phyloP scores from a whole-genome alignment of 306 rosid genomes.

The Fragaria vesca region DNA sequence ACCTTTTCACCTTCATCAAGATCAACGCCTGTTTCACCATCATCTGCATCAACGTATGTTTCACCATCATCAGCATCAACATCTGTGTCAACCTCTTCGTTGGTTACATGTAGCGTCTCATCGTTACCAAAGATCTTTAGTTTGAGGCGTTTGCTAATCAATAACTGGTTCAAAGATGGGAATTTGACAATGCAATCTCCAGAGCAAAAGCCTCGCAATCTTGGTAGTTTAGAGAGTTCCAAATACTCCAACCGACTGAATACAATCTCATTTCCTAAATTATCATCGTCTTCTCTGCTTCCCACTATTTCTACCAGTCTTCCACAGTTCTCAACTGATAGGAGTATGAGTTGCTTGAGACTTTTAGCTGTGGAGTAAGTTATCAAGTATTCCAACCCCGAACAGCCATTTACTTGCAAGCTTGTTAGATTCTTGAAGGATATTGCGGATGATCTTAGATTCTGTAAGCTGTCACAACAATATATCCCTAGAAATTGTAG shows the following conservation, averaged over 20 bases:
- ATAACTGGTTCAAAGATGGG: background rate
- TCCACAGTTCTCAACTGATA: background rate
- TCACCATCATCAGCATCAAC: background rate
- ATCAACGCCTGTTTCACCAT: too few species aligned
- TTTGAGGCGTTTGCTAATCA: background rate
- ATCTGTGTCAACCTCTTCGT: background rate
- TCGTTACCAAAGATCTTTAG: background rate
- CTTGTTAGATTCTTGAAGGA: background rate
- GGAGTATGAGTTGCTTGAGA: background rate
- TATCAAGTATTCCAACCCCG: background rate
- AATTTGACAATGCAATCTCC: background rate
- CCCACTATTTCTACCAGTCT: background rate
- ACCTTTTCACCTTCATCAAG: background rate
- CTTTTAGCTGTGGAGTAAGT: background rate
- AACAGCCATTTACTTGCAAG: accelerated
- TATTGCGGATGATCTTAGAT: background rate
- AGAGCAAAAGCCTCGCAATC: background rate
- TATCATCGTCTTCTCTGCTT: background rate
- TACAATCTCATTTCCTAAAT: background rate
- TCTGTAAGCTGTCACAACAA: background rate
- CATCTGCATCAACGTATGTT: too few species aligned
- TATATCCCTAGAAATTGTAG: accelerated
- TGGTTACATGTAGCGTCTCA: background rate
- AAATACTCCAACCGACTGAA: background rate
- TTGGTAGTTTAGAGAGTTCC: background rate